phyloP scores from a whole-genome alignment of 257 asterid genomes.

The Nicotiana attenuata region DNA sequence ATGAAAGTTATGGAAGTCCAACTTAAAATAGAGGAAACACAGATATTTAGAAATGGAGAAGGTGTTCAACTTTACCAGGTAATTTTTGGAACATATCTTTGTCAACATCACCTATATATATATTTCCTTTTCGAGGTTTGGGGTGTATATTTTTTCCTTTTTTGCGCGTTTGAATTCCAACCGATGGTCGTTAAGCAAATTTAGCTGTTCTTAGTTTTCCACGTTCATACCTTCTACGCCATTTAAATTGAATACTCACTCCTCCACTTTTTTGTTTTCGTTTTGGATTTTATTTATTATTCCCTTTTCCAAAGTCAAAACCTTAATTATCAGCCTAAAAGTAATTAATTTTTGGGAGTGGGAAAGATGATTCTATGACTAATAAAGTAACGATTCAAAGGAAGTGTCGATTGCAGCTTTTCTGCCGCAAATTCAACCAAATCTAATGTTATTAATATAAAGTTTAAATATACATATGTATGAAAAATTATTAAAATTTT shows the following conservation, averaged over 20 bases:
- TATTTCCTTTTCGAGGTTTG: neutral
- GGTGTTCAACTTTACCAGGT: neutral
- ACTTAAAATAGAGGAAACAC: no score
- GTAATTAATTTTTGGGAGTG: neutral
- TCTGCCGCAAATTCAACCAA: no score
- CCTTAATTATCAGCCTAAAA: neutral
- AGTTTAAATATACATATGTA: no score
- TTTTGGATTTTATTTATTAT: neutral
- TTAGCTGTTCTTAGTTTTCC: neutral
- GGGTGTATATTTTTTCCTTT: neutral
- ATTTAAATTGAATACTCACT: neutral
- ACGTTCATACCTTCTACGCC: neutral
- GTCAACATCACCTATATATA: neutral
- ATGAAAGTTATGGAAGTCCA: no score
- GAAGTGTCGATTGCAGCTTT: no score
- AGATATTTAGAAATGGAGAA: no score
- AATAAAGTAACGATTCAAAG: neutral
- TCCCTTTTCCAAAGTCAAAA: neutral
- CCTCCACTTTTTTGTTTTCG: neutral
- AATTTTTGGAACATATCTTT: neutral
- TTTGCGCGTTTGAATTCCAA: neutral
- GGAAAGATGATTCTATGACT: neutral
- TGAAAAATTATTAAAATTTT: no score
- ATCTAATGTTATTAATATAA: no score
- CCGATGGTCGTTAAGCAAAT: neutral